Evolutionary conservation across 805 yeast genomes (phyloP).

Genomic region (Barnettozyma vustinii): DNA sequence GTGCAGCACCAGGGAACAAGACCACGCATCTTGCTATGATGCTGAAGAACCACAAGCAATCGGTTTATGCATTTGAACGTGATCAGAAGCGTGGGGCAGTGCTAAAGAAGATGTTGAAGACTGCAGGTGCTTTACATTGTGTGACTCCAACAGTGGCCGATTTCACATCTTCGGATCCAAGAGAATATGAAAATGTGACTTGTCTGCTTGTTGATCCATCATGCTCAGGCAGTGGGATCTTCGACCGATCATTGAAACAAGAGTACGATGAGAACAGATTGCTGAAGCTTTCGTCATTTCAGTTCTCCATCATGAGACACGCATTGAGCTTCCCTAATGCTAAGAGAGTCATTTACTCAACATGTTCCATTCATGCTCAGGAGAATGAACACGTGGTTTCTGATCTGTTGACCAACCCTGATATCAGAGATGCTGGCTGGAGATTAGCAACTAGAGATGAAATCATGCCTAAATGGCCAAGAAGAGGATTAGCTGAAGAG

Average conservation of each 20-base stretch:
- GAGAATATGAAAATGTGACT: constrained; percentile 57
- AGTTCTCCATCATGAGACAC: constrained; percentile 80
- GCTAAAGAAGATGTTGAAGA: constrained; percentile 69
- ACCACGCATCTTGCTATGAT: constrained; percentile 86
- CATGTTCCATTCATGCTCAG: constrained; percentile 90
- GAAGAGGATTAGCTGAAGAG: constrained; percentile 75
- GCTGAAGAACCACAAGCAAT: constrained; percentile 33
- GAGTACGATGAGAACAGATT: constrained; percentile 51
- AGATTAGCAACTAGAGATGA: constrained; percentile 47
- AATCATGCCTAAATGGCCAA: constrained; percentile 79
- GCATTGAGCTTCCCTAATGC: constrained; percentile 81
- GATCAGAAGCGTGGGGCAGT: constrained; percentile 68
- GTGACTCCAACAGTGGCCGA: constrained; percentile 48
- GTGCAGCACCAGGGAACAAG: constrained; percentile 98
- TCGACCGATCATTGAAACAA: constrained; percentile 53
- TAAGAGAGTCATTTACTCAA: constrained; percentile 78
- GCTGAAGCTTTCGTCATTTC: constrained; percentile 76
- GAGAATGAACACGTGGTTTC: constrained; percentile 93
- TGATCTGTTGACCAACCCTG: constrained; percentile 62
- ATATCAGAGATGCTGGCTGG: constrained; percentile 73
- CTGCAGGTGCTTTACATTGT: constrained; percentile 56
- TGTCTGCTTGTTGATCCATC: constrained; percentile 94
- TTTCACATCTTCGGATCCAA: constrained; percentile 38
- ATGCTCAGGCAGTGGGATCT: constrained; percentile 96
- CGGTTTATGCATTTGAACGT: constrained; percentile 81